phyloP scores from a whole-genome alignment of 73 alveolate genomes.

The Paramecium biaurelia region DNA sequence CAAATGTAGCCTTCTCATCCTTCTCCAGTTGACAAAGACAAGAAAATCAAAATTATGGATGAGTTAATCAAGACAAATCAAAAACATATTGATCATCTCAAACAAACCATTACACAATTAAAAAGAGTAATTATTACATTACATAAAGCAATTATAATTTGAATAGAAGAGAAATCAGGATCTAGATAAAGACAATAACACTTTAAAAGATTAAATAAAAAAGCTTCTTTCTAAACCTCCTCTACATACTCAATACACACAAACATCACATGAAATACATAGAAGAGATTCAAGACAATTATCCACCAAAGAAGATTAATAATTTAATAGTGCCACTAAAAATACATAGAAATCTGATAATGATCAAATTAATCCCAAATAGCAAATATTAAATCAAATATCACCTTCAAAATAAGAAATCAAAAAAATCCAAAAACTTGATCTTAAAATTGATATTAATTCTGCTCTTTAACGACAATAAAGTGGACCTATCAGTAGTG shows the following conservation, averaged over 20 bases:
- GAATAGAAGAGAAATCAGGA: constrained; percentile 34
- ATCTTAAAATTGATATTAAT: not conserved
- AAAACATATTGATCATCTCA: constrained; percentile 35
- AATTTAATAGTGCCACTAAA: not conserved
- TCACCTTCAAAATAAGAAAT: not conserved
- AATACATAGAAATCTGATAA: not conserved
- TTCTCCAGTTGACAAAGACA: constrained; percentile 36
- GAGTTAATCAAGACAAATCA: constrained; percentile 22
- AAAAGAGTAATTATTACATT: not conserved
- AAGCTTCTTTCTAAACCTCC: not conserved
- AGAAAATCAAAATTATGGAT: constrained; percentile 11
- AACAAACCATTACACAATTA: not conserved
- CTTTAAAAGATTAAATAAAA: not conserved
- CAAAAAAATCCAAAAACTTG: not conserved
- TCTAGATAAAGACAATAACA: not conserved
- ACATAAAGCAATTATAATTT: not conserved
- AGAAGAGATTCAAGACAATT: not conserved
- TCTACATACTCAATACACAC: not conserved
- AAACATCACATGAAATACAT: not conserved
- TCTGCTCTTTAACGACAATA: constrained; percentile 27
- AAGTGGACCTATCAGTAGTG: constrained; percentile 5
- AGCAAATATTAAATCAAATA: not conserved
- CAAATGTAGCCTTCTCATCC: not conserved
- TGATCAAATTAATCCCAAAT: not conserved
- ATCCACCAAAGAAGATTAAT: not conserved